Conservation (phyloP, 2,329 filamentous ascomycete species). For the Penicillium sp. region DNA sequence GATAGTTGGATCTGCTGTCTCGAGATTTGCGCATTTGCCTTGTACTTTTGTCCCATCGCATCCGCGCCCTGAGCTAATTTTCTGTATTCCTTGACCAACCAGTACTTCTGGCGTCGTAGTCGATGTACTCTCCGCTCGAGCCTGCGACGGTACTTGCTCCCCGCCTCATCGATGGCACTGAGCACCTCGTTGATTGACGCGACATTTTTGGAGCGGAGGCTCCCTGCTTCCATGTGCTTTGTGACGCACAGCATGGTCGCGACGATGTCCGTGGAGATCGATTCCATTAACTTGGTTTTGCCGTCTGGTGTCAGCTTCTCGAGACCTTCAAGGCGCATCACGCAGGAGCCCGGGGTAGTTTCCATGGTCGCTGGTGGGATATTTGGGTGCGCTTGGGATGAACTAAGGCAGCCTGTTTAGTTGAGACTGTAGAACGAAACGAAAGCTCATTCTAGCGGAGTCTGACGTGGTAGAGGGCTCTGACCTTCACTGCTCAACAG, state of each 20-base stretch:
- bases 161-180: conserved; percentile 23
- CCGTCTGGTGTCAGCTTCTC: conserved; percentile 14
- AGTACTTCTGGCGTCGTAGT: conserved; percentile 20
- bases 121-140: conserved; percentile 21
- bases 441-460: too few relatives aligned
- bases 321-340: conserved; percentile 25
- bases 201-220: conserved; percentile 23
- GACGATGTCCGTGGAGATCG: conserved; percentile 33
- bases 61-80: conserved; percentile 18
- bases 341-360: conserved; percentile 17
- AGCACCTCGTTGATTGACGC: conserved; percentile 29
- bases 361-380: too few relatives aligned
- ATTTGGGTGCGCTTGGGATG: too few relatives aligned
- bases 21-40: conserved; percentile 4
- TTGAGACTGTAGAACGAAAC: too few relatives aligned
- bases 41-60: conserved; percentile 15
- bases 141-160: conserved; percentile 13
- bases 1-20: not conserved
- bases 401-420: too few relatives aligned
- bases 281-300: conserved; percentile 25
- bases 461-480: too few relatives aligned
- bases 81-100: conserved; percentile 23
- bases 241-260: conserved; percentile 30
- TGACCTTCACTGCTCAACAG: too few relatives aligned
- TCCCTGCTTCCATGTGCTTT: conserved; percentile 25